phyloP scores from a whole-genome alignment of 345 rosid species.

The Populus alba region DNA sequence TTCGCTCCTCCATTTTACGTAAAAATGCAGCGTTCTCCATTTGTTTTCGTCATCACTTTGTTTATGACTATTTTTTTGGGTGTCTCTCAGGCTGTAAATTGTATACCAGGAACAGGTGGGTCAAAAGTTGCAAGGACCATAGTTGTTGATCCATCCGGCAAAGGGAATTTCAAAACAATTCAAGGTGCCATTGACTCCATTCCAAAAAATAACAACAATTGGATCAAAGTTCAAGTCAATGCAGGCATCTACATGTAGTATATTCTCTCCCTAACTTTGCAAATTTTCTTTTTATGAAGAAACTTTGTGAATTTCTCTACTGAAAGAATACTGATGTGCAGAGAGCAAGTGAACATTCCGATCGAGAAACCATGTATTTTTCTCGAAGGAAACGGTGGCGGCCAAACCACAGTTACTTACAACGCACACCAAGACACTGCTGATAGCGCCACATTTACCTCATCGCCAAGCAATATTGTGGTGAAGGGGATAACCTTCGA shows the following conservation, averaged over 20 bases:
- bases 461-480: no score
- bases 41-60: no score
- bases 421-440: not conserved
- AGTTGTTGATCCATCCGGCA: not conserved
- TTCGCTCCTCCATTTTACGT: no score
- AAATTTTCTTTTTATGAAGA: no score
- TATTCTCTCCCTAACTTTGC: no score
- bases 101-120: no score
- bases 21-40: no score
- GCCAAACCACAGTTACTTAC: not conserved
- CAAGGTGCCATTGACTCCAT: not conserved
- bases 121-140: not conserved
- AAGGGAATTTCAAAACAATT: not conserved
- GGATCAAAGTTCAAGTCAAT: no score
- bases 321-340: no score
- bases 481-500: not conserved
- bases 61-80: no score
- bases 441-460: not conserved
- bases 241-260: not conserved
- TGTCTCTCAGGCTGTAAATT: no score
- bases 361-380: not conserved
- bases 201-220: not conserved
- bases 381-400: not conserved
- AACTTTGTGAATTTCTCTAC: no score
- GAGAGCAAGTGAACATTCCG: not conserved